Evolutionary conservation across 2,329 filamentous ascomycete species (phyloP).

Genomic region (Neospermospora avenae): DNA sequence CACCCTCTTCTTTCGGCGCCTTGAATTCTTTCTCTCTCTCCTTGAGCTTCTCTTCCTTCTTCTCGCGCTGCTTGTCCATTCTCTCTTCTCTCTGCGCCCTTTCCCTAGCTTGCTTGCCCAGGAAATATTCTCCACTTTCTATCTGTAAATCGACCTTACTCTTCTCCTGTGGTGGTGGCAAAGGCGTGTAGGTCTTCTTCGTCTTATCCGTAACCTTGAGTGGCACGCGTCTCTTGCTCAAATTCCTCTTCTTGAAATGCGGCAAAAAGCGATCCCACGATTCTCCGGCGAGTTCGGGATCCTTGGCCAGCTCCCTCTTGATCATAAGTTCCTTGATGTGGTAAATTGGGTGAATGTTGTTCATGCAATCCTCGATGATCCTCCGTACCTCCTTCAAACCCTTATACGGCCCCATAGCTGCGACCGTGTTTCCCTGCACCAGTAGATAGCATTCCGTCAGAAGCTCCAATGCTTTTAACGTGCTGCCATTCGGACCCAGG

Average conservation of each 20-base stretch:
- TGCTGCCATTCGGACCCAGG: conserved; percentile 85
- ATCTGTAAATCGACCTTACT: conserved; percentile 98
- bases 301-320: conserved; percentile 85
- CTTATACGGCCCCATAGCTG: conserved; percentile 88
- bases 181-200: conserved; percentile 94
- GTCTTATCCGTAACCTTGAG: conserved; percentile 86
- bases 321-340: conserved; percentile 97
- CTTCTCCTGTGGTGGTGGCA: conserved; percentile 95
- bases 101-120: conserved; percentile 90
- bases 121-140: conserved; percentile 95
- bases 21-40: conserved; percentile 84
- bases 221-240: conserved; percentile 79
- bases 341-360: conserved; percentile 85
- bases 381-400: conserved; percentile 88
- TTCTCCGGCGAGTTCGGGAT: conserved; percentile 80
- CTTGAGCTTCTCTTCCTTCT: conserved; percentile 84
- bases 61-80: conserved; percentile 78
- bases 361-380: conserved; percentile 93
- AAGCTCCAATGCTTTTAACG: conserved; percentile 89
- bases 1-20: conserved; percentile 72
- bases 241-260: conserved; percentile 91
- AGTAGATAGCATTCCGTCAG: conserved; percentile 90
- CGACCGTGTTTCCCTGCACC: conserved; percentile 95
- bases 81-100: conserved; percentile 74
- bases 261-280: conserved; percentile 96